Evolutionary conservation across 805 yeast species (phyloP).

Genomic region (Wickerhamia fluorescens): DNA sequence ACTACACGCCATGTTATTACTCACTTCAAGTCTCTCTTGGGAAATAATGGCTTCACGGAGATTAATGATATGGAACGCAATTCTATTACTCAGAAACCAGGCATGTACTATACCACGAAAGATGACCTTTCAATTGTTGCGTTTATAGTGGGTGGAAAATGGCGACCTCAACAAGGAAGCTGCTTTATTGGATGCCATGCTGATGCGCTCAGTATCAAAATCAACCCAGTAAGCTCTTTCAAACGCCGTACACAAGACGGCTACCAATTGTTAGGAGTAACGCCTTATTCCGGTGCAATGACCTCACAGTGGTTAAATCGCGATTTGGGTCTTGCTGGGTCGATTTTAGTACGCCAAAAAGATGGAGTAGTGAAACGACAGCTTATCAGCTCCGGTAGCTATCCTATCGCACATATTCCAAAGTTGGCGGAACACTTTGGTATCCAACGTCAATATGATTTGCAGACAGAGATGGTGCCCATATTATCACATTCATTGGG

Average conservation of each 20-base stretch:
- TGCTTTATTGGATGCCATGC: constrained; percentile 27
- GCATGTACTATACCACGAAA: constrained; percentile 20
- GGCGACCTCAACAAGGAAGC: constrained; percentile 25
- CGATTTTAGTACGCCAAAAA: constrained; percentile 18
- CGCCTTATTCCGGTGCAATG: constrained; percentile 33
- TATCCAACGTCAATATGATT: constrained; percentile 20
- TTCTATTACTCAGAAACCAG: constrained; percentile 7
- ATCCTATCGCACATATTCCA: constrained; percentile 35
- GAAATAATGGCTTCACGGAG: constrained; percentile 21
- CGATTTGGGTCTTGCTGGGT: constrained; percentile 38
- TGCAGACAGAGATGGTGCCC: constrained; percentile 34
- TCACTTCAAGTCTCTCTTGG: constrained; percentile 17
- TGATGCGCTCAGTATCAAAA: constrained; percentile 30
- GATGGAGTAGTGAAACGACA: constrained; percentile 16
- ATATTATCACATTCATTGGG: constrained; percentile 21
- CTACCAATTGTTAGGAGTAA: constrained; percentile 33
- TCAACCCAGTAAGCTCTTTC: constrained; percentile 21
- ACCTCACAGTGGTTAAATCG: constrained; percentile 32
- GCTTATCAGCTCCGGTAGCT: constrained; percentile 26
- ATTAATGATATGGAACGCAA: constrained; percentile 16
- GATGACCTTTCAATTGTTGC: constrained; percentile 31
- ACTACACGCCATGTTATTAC: constrained; percentile 32
- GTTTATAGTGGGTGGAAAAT: constrained; percentile 29
- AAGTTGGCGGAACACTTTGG: constrained; percentile 35
- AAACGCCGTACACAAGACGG: constrained; percentile 18